These are phyloP conservation scores for Sordaria brevicollis DNA, from an alignment of 495 filamentous ascomycete genomes.

Conservation along the genomic window DNA sequence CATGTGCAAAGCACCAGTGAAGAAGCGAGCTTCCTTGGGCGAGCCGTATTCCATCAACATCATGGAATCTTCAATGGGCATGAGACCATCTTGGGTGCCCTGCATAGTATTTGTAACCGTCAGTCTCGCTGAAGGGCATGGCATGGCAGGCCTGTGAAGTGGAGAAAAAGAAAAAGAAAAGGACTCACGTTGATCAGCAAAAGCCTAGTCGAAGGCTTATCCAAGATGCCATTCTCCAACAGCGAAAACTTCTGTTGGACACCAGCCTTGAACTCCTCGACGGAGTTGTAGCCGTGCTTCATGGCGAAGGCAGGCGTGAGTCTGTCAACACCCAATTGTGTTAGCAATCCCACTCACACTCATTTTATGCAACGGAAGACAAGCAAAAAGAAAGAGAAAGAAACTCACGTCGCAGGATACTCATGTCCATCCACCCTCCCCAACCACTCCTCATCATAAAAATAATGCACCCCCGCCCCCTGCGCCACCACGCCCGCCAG, in stretches of 20 bases:
- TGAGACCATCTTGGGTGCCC: constrained; percentile 60
- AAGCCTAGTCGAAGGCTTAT: constrained; percentile 51
- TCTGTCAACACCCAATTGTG: constrained; percentile 18
- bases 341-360: neutral
- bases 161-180: neutral
- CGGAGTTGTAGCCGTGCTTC: constrained; percentile 57
- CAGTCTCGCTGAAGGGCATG: too few relatives aligned
- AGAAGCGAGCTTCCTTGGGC: constrained; percentile 62
- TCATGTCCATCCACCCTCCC: constrained; percentile 58
- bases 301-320: constrained; percentile 54
- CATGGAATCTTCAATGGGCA: constrained; percentile 70
- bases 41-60: constrained; percentile 57
- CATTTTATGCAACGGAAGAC: neutral
- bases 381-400: neutral
- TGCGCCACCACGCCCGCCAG: constrained; percentile 56
- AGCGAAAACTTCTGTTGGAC: constrained; percentile 64
- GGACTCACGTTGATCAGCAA: constrained; percentile 57
- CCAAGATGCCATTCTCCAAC: constrained; percentile 56
- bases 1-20: constrained; percentile 51
- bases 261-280: constrained; percentile 49
- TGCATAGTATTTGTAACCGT: constrained; percentile 22
- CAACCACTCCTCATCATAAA: constrained; percentile 57
- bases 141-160: neutral
- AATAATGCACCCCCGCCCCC: constrained; percentile 59
- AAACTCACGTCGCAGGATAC: constrained; percentile 62